Base-by-base conservation (phyloP, 208 protist genomes). In the Trypanosoma melophagium region DNA sequence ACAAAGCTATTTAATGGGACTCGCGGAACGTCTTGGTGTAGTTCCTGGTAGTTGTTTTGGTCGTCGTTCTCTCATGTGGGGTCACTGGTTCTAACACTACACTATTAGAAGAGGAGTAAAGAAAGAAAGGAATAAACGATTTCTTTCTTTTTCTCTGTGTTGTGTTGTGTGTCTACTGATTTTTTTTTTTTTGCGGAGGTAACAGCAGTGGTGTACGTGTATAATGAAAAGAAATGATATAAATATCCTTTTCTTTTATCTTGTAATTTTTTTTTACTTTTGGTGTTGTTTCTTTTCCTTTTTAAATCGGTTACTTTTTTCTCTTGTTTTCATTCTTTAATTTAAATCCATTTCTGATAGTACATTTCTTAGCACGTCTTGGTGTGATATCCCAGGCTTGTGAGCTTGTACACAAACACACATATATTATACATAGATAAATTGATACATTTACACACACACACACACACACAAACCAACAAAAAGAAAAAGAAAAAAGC, bases 31-130 rank as follows among this genome's bases (percentile, higher is more conserved):
- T 8, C 61, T 92, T 42, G 90, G 80, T 3, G 86, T 96, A 22
- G 71, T 84, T 5, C 90, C 90, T 9, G 90, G 90, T 54, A 81
- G 72, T 74, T 76, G 70, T 51, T 96, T 93, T 76, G 90, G 90
- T 42, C 83, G 83, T 22, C 85, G 90, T 25, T 90, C 84, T 2
- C 66, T 87, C 38, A 96, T 96, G 90, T 96, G 90, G 90, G 90
- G 90, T 14, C 81, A 89, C 64, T 94, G 87, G 87, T 96, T 93
- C 65, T 96, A 84, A 67, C 7, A n/a, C n/a, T n/a, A 35, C 28
- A 35, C 28, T 35, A 35, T 35, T 7, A 54, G 49, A 54, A 21
- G n/a, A 21, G 49, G 14, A 21, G 49, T 9, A 21, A 54, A 9
- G 8, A 7, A 10, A 40, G 24, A 40, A 10, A 4, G 22, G 8